Evolutionary conservation across 768 basidiomycete species (phyloP).

Genomic region (Trametes elegans): DNA sequence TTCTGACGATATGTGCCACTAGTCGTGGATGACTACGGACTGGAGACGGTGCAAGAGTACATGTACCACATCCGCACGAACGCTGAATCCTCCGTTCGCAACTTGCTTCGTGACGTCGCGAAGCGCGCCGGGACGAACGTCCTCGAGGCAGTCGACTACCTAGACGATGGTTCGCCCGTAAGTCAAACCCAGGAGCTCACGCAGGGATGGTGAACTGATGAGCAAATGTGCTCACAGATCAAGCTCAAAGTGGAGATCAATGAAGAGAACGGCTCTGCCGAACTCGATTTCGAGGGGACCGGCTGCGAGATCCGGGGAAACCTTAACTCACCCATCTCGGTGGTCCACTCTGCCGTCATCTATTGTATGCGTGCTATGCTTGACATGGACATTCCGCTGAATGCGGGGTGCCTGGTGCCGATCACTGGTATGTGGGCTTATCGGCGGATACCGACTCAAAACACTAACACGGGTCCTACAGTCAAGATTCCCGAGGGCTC

Average conservation of each 20-base stretch:
- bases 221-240: constrained; percentile 47
- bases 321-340: constrained; percentile 81
- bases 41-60: constrained; percentile 87
- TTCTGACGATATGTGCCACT: constrained; percentile 4
- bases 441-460: background rate
- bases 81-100: constrained; percentile 84
- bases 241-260: constrained; percentile 76
- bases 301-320: constrained; percentile 84
- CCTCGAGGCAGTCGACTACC: constrained; percentile 74
- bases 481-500: constrained; percentile 82
- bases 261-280: constrained; percentile 67
- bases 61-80: constrained; percentile 90
- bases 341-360: constrained; percentile 84
- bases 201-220: too few relatives aligned
- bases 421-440: constrained; percentile 54
- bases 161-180: constrained; percentile 87
- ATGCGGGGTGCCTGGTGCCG: constrained; percentile 91
- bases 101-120: constrained; percentile 73
- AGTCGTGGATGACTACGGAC: constrained; percentile 87
- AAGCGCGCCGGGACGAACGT: constrained; percentile 63
- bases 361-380: constrained; percentile 90
- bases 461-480: constrained; percentile 29
- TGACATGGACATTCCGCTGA: constrained; percentile 84
- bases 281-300: constrained; percentile 83
- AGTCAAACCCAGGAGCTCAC: constrained; percentile 7